A percentile compares a stretch with the other conserved stretches of the same genome.
Evolutionary conservation across 495 filamentous ascomycete species (phyloP).

Genomic region (Oidiodendron maius): DNA sequence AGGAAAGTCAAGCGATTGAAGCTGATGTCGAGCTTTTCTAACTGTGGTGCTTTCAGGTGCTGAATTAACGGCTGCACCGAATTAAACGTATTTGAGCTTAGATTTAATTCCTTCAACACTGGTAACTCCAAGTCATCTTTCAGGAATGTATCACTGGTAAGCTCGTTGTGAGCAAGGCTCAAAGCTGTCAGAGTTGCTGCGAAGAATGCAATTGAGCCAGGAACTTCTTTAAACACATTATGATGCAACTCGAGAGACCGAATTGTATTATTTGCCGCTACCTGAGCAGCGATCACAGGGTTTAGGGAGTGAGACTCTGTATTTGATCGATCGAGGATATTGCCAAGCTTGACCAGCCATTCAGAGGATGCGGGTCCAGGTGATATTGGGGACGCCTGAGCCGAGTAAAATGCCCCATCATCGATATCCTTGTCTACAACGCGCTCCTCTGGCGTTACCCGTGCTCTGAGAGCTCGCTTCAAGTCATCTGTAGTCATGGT

Average conservation of each 20-base stretch:
- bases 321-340: constrained; percentile 67
- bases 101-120: constrained; percentile 65
- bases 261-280: constrained; percentile 40
- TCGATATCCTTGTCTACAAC: constrained; percentile 27
- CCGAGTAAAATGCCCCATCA: constrained; percentile 19
- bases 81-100: constrained; percentile 63
- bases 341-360: constrained; percentile 65
- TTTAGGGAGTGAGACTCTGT: constrained; percentile 51
- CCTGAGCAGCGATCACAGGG: constrained; percentile 42
- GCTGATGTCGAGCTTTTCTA: constrained; percentile 73
- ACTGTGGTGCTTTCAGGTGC: constrained; percentile 60
- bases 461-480: constrained; percentile 66
- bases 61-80: constrained; percentile 55
- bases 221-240: constrained; percentile 67
- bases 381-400: constrained; percentile 16
- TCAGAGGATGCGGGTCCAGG: constrained; percentile 33
- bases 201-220: constrained; percentile 60
- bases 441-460: constrained; percentile 51
- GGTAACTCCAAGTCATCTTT: constrained; percentile 60
- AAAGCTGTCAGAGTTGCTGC: constrained; percentile 63
- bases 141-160: constrained; percentile 54
- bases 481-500: constrained; percentile 74
- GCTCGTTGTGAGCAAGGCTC: constrained; percentile 74
- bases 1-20: constrained; percentile 69
- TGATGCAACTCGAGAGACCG: constrained; percentile 61